Evolutionary conservation across 352 stramenopile species (phyloP).

Genomic region (Aphanomyces stellatus): DNA sequence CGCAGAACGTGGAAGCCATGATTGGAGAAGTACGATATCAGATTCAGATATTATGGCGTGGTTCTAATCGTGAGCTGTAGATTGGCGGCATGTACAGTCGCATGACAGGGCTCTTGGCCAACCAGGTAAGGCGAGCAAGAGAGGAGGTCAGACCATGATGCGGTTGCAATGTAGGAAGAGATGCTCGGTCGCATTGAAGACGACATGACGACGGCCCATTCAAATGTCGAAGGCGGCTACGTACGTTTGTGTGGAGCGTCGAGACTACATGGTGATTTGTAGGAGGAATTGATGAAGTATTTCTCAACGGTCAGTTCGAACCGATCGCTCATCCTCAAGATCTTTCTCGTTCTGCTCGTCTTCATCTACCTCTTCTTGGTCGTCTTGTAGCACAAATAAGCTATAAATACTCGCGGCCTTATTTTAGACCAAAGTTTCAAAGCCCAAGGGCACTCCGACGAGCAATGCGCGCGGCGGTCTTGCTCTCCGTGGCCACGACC

Average conservation of each 20-base stretch:
- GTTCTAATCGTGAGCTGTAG: constrained; percentile 29
- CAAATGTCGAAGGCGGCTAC: constrained; percentile 64
- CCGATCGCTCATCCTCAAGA: constrained; percentile 76
- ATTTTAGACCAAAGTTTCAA: neutral
- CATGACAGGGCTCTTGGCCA: constrained; percentile 72
- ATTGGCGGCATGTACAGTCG: constrained; percentile 82
- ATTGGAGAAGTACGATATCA: constrained; percentile 58
- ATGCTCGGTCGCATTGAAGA: constrained; percentile 78
- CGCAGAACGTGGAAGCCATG: constrained; percentile 67
- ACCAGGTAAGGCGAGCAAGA: neutral
- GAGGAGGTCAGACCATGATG: too few relatives aligned
- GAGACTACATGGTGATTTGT: neutral
- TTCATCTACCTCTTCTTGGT: constrained; percentile 83
- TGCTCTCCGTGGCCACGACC: neutral
- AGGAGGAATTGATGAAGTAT: constrained; percentile 65
- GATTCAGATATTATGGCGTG: neutral
- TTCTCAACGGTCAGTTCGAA: constrained; percentile 79
- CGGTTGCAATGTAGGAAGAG: constrained; percentile 58
- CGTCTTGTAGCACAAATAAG: constrained; percentile 38
- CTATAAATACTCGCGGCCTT: neutral
- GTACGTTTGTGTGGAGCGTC: neutral
- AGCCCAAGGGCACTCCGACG: neutral
- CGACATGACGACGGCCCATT: constrained; percentile 81
- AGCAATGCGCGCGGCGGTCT: neutral
- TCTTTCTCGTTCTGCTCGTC: constrained; percentile 72